Conservation (phyloP, 2,329 filamentous ascomycete species). For the Fusarium armeniacum region DNA sequence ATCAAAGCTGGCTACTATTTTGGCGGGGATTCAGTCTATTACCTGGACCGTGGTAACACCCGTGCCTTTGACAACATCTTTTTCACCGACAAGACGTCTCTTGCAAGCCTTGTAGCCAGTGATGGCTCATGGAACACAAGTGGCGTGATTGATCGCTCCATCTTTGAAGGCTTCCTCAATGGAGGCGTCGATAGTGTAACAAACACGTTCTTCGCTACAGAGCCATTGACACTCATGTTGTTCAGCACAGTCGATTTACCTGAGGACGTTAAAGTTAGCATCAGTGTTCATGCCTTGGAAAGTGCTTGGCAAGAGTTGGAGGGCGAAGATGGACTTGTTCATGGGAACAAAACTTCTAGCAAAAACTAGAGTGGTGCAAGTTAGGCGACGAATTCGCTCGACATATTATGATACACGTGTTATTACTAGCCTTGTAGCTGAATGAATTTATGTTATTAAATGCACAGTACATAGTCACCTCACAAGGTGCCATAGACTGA, state of each 20-base stretch:
- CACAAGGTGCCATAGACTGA: neutral
- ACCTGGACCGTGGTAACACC: constrained; percentile 49
- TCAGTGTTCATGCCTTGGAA: constrained; percentile 46
- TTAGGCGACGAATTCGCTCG: neutral
- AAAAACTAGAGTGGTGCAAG: neutral
- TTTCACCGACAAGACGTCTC: constrained; percentile 53
- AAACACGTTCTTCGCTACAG: constrained; percentile 50
- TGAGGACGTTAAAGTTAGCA: constrained; percentile 38
- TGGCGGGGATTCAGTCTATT: constrained; percentile 49
- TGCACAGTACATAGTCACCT: neutral
- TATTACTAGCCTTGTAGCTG: no score
- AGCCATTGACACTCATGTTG: constrained; percentile 47
- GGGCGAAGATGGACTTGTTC: constrained; percentile 14
- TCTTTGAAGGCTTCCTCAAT: constrained; percentile 55
- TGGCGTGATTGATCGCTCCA: constrained; percentile 55
- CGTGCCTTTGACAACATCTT: constrained; percentile 51
- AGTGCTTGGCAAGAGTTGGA: constrained; percentile 46
- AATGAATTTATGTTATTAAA: no score
- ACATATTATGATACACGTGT: neutral
- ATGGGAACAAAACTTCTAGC: constrained; percentile 5
- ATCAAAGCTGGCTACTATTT: constrained; percentile 50
- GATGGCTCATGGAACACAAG: constrained; percentile 49
- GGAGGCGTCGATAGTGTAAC: constrained; percentile 54
- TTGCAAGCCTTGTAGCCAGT: constrained; percentile 30
- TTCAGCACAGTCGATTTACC: constrained; percentile 44